phyloP scores from a whole-genome alignment of 2,329 filamentous ascomycete genomes.

The Davidsoniella neocaledoniae region DNA sequence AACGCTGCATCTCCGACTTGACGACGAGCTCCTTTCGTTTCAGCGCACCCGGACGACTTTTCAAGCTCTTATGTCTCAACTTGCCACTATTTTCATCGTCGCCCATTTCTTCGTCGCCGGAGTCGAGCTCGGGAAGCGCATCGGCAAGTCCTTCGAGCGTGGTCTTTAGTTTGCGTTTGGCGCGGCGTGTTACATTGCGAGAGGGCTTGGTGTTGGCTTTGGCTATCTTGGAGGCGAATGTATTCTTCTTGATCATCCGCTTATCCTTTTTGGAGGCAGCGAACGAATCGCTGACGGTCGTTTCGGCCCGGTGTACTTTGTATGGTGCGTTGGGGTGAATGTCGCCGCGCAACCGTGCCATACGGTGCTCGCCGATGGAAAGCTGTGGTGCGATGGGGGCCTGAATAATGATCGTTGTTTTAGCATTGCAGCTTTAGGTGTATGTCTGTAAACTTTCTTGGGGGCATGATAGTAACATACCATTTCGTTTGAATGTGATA shows the following conservation, averaged over 20 bases:
- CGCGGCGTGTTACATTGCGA: slow-evolving; percentile 39
- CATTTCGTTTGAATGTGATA: background rate
- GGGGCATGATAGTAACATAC: background rate
- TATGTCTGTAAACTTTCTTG: no score
- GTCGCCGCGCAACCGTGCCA: slow-evolving; percentile 31
- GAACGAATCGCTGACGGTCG: slow-evolving; percentile 40
- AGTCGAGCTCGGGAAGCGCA: slow-evolving; percentile 50
- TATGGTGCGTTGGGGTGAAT: slow-evolving; percentile 33
- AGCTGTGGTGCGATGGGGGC: slow-evolving; percentile 29
- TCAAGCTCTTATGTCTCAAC: slow-evolving; percentile 58
- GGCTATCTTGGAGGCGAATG: slow-evolving; percentile 61
- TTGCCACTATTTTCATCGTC: slow-evolving; percentile 35
- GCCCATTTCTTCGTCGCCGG: slow-evolving; percentile 26
- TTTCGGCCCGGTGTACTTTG: slow-evolving; percentile 34
- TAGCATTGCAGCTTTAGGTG: background rate
- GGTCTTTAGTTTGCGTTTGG: slow-evolving; percentile 61
- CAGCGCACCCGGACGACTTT: slow-evolving; percentile 58
- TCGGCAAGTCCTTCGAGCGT: slow-evolving; percentile 62
- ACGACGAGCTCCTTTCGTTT: slow-evolving; percentile 73
- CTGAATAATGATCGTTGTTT: slow-evolving; percentile 7
- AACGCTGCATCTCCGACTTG: slow-evolving; percentile 64
- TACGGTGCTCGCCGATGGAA: slow-evolving; percentile 39
- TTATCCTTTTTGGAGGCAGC: slow-evolving; percentile 67
- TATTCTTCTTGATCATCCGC: slow-evolving; percentile 61
- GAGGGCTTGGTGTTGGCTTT: slow-evolving; percentile 39